A percentile compares a stretch with the other conserved stretches of the same genome.
Conservation (phyloP, 805 yeast genomes). For the Starmerella vitae region DNA sequence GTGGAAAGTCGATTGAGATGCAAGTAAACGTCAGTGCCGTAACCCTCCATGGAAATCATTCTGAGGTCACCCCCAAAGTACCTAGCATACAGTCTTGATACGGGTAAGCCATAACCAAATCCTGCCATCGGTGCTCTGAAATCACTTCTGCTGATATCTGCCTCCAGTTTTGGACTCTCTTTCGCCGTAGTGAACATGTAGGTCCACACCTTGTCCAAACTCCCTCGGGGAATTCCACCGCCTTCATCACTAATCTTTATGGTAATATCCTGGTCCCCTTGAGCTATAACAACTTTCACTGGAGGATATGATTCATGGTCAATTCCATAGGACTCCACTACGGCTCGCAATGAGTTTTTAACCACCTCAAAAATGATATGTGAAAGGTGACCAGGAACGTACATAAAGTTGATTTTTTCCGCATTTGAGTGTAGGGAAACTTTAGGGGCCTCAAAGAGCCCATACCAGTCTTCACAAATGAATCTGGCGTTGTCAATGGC, state of each 20-base stretch:
- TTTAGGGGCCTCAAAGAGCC: constrained; percentile 72
- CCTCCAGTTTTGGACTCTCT: constrained; percentile 51
- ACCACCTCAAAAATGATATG: constrained; percentile 84
- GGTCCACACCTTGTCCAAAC: constrained; percentile 78
- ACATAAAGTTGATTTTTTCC: constrained; percentile 62
- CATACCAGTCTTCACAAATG: constrained; percentile 84
- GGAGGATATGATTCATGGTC: constrained; percentile 65
- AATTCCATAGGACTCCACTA: constrained; percentile 65
- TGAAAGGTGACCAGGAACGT: constrained; percentile 83
- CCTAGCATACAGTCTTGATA: constrained; percentile 71
- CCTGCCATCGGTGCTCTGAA: constrained; percentile 91
- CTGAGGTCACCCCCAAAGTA: constrained; percentile 85
- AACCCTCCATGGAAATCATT: constrained; percentile 82
- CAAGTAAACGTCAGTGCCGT: constrained; percentile 83
- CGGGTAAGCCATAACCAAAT: constrained; percentile 81
- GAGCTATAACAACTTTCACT: constrained; percentile 71
- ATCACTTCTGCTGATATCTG: constrained; percentile 44
- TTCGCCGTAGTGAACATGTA: constrained; percentile 81
- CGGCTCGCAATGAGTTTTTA: constrained; percentile 77
- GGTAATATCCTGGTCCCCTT: constrained; percentile 83
- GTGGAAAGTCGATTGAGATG: constrained; percentile 70
- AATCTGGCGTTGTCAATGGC: constrained; percentile 84
- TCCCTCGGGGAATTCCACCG: constrained; percentile 80
- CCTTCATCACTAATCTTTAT: constrained; percentile 87
- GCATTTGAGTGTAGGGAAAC: constrained; percentile 66